Percentiles rank a stretch among this genome's conserved stretches.
Evolutionary conservation across 1,284 basidiomycete species (phyloP).

Genomic region (Peniophora sp.): DNA sequence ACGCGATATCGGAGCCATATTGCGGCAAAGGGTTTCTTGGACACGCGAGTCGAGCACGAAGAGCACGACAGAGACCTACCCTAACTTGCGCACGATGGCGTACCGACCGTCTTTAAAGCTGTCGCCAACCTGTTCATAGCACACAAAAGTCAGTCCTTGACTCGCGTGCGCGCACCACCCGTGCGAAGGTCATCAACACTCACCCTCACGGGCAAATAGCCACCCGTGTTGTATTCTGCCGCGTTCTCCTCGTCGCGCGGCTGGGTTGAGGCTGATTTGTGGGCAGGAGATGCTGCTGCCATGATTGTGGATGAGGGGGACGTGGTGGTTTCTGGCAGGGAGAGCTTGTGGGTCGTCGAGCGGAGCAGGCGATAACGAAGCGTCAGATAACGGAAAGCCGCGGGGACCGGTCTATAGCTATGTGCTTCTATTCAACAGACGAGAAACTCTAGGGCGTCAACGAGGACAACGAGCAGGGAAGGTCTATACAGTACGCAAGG

Average conservation of each 20-base stretch:
- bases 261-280: conserved; percentile 35
- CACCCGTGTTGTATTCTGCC: conserved; percentile 74
- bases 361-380: too few species aligned
- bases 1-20: too few species aligned
- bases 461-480: too few species aligned
- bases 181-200: not conserved
- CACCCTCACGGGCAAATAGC: conserved; percentile 74
- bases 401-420: too few species aligned
- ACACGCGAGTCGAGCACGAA: conserved; percentile 1
- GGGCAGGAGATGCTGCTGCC: too few species aligned
- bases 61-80: conserved; percentile 33
- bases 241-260: conserved; percentile 72
- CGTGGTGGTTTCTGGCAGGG: conserved; percentile 55
- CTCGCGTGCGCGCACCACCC: conserved; percentile 40
- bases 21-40: too few species aligned
- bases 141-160: not conserved
- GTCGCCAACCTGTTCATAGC: not conserved
- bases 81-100: conserved; percentile 76
- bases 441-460: too few species aligned
- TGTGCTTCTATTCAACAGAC: too few species aligned
- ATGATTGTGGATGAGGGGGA: conserved; percentile 34
- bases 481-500: too few species aligned
- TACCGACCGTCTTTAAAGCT: conserved; percentile 63
- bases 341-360: too few species aligned
- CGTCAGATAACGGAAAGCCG: too few species aligned